Evolutionary conservation across 768 basidiomycete genomes (phyloP), one percentile per base, ranked within the genome.

Genomic region (Trichaptum fuscoviolaceum): DNA sequence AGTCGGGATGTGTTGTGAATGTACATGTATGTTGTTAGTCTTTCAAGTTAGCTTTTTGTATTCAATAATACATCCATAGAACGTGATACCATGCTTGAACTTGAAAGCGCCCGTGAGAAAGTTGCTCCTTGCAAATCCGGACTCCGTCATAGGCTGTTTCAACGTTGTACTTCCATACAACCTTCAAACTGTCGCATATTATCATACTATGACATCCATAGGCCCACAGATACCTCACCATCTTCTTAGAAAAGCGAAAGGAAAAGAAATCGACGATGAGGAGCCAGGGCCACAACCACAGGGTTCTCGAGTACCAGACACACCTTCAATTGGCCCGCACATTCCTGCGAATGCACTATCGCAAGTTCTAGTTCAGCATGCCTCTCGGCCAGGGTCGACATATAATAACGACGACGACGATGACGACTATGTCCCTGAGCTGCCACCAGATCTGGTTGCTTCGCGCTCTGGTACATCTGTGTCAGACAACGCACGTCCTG

Each of bases 401-500:
- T 75, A 18, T 75, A 77, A 30, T 30, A 84, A 84, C 6, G 84
- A 84, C 20, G 84, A 84, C 0, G 85, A 87, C 26, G 87, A 86
- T 35, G 91, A 91, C 69, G 87, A 87, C 70, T 91, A 89, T 71
- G 82, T 81, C 1, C 94, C 92, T 0, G 83, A 85, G 2, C 83
- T 94, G 7, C 93, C 91, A 5, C 92, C 92, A 15, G 88, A 91
- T 66, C 76, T 93, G 61, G 74, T 77, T 7, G 83, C 84, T 20
- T 75, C 80, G 17, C 79, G 83, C 9, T 71, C 79, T 25, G 73
- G 70, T 8, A 67, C 74, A n/a, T 70, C 72, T 12, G 73, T 77
- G 23, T 69, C 79, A 1, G 67, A 62, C 26, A 67, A 67, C 18
- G 66, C 69, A 7, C 10, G 66, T 30, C 64, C 61, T 15, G 69